Evolutionary conservation across 2,329 filamentous ascomycete species (phyloP).

Genomic region (Eurotiales sp.): DNA sequence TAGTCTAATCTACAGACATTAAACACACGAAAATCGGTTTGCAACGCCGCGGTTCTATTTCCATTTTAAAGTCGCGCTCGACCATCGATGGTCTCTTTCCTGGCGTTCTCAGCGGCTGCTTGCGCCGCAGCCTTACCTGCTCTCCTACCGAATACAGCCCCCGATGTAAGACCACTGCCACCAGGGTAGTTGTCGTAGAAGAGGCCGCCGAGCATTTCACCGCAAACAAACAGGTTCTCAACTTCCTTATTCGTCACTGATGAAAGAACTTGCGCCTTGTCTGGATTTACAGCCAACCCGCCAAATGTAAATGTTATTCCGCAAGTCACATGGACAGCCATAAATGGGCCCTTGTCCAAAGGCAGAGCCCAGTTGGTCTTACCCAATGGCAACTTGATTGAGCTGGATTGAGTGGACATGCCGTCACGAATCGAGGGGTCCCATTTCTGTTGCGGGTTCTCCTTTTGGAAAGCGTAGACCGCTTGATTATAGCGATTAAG

Average conservation of each 20-base stretch:
- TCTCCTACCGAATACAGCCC: constrained; percentile 51
- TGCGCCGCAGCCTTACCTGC: constrained; percentile 36
- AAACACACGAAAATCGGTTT: not conserved
- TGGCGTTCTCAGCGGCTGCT: not conserved
- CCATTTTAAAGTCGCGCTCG: not conserved
- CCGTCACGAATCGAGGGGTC: constrained; percentile 61
- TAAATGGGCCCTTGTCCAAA: constrained; percentile 54
- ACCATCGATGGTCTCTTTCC: not conserved
- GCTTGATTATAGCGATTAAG: constrained; percentile 58
- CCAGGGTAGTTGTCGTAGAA: constrained; percentile 64
- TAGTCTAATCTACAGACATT: not conserved
- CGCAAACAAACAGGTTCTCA: constrained; percentile 56
- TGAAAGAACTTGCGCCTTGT: constrained; percentile 52
- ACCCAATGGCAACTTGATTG: constrained; percentile 42
- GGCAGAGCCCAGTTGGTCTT: constrained; percentile 67
- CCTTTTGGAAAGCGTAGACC: constrained; percentile 44
- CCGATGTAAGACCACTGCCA: constrained; percentile 59
- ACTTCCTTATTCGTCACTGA: constrained; percentile 45
- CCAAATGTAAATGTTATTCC: constrained; percentile 69
- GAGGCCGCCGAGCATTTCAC: constrained; percentile 64
- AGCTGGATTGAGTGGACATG: constrained; percentile 56
- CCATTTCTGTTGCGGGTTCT: constrained; percentile 47
- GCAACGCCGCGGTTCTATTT: not conserved
- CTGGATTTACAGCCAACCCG: constrained; percentile 54
- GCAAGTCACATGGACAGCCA: constrained; percentile 61